Conservation (phyloP, 345 rosid genomes). For the Punica granatum region DNA sequence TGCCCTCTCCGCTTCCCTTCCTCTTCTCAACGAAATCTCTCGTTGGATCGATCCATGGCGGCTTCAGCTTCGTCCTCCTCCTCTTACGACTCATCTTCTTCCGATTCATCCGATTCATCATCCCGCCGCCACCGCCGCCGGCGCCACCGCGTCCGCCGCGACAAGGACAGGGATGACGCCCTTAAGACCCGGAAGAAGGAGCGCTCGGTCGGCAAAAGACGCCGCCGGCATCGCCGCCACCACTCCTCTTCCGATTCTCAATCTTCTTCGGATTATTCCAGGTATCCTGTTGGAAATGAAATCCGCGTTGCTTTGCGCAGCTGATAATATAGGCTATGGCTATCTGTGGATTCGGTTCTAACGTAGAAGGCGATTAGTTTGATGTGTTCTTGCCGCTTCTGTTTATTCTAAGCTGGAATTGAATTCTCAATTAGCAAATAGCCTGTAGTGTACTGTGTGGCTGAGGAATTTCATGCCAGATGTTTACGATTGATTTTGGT, state of each 20-base stretch:
- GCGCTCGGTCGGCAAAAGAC: constrained; percentile 45
- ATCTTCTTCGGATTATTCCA: constrained; percentile 40
- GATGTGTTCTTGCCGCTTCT: neutral
- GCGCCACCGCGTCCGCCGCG: constrained; percentile 30
- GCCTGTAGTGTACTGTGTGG: neutral
- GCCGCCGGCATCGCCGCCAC: constrained; percentile 39
- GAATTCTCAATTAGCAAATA: neutral
- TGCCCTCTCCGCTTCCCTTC: neutral
- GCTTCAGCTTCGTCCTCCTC: constrained; percentile 48
- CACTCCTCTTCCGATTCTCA: constrained; percentile 37
- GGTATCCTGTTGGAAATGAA: constrained; percentile 19
- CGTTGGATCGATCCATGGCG: constrained; percentile 37
- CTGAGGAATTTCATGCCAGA: neutral
- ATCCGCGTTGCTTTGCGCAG: neutral
- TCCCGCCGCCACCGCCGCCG: constrained; percentile 47
- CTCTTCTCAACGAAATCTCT: neutral
- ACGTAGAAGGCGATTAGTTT: neutral
- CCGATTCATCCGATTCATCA: constrained; percentile 43
- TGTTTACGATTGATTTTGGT: neutral
- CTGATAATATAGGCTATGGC: neutral
- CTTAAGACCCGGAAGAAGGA: constrained; percentile 70
- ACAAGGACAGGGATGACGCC: constrained; percentile 29
- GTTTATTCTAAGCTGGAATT: neutral
- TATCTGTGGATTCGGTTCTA: neutral
- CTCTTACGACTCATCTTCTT: constrained; percentile 33